These are phyloP conservation scores for Craspedostauros australis DNA, from an alignment of 108 stramenopile species.

Conservation along the genomic window DNA sequence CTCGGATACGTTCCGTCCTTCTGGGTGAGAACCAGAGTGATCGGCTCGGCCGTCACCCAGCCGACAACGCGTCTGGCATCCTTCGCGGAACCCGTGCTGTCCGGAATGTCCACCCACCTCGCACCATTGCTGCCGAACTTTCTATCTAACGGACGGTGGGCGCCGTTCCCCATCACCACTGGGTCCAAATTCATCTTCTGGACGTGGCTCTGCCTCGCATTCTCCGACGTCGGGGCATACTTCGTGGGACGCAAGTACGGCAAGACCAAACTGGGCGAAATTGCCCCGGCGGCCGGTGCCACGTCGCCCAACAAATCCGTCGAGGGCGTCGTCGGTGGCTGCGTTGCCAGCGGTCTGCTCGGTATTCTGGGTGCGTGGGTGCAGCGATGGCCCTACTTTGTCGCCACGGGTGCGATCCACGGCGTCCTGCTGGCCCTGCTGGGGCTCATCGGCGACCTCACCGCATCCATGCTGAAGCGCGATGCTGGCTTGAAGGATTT, in stretches of 20 bases:
- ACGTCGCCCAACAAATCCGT: conserved; percentile 96
- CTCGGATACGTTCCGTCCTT: conserved; percentile 91
- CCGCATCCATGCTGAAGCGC: conserved; percentile 94
- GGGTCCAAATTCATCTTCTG: conserved; percentile 93
- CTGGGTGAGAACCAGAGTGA: conserved; percentile 83
- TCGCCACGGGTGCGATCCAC: conserved; percentile 76
- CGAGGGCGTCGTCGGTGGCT: conserved; percentile 92
- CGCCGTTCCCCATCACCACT: conserved; percentile 72
- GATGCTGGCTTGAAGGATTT: conserved; percentile 96
- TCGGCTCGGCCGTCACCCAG: conserved; percentile 31
- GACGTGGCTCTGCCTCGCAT: conserved; percentile 92
- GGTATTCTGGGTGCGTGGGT: conserved; percentile 83
- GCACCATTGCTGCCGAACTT: conserved; percentile 39
- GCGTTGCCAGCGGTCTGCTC: conserved; percentile 51
- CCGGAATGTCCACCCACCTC: conserved; percentile 39
- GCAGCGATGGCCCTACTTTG: conserved; percentile 87
- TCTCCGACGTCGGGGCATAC: conserved; percentile 91
- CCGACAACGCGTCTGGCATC: conserved; percentile 64
- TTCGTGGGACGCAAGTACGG: conserved; percentile 84
- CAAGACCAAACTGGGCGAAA: conserved; percentile 68
- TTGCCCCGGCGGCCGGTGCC: conserved; percentile 83
- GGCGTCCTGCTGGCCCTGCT: conserved; percentile 72
- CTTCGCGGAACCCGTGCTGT: conserved; percentile 47
- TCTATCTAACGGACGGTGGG: conserved; percentile 32
- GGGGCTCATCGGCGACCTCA: conserved; percentile 93